Conservation (phyloP, 371 early-diverging fungal species). For the Dichotomocladium elegans region DNA sequence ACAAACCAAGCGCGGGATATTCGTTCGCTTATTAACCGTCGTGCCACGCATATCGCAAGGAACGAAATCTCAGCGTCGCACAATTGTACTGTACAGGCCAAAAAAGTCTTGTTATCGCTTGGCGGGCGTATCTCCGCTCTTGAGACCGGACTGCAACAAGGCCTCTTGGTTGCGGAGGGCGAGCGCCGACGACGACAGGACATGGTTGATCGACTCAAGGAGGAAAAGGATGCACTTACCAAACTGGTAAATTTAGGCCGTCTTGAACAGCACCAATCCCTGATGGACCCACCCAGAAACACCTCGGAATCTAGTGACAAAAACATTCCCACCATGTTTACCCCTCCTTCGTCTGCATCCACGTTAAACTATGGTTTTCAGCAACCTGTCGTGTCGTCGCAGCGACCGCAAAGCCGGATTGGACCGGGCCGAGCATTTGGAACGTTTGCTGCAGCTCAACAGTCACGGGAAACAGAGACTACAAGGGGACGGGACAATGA, state of each 20-base stretch:
- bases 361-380: no score
- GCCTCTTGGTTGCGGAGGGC: conserved; percentile 57
- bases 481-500: conserved; percentile 76
- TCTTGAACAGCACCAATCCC: conserved; percentile 38
- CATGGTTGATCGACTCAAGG: conserved; percentile 66
- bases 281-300: no score
- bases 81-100: conserved; percentile 74
- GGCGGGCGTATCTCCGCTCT: conserved; percentile 51
- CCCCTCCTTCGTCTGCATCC: no score
- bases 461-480: conserved; percentile 72
- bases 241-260: conserved; percentile 50
- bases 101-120: conserved; percentile 61
- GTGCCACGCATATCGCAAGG: conserved; percentile 65
- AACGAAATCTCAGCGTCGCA: conserved; percentile 78
- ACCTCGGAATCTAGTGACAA: background rate
- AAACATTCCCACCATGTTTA: no score
- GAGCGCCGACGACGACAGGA: conserved; percentile 79
- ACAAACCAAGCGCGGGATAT: conserved; percentile 66
- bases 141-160: conserved; percentile 52
- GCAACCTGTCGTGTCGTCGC: background rate
- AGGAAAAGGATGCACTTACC: conserved; percentile 64
- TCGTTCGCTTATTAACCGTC: conserved; percentile 63
- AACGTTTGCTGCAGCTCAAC: conserved; percentile 40
- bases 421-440: conserved; percentile 76
- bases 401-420: background rate